A percentile compares a stretch with the other conserved stretches of the same genome.
Evolutionary conservation across 495 filamentous ascomycete species (phyloP).

Genomic region (Trichoderma virens): DNA sequence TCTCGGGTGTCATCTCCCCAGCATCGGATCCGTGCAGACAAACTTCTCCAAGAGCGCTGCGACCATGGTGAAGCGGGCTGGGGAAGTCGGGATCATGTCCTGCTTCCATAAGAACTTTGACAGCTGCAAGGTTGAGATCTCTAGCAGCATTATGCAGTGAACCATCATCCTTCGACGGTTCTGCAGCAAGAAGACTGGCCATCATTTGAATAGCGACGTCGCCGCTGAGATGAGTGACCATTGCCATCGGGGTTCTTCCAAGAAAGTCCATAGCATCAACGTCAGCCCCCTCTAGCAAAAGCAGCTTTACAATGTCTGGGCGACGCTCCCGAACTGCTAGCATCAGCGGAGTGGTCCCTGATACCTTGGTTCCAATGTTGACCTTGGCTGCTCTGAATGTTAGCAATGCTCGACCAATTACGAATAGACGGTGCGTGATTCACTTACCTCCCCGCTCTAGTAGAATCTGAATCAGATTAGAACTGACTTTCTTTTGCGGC

Average conservation of each 20-base stretch:
- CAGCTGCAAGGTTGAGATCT: constrained; percentile 35
- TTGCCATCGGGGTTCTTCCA: constrained; percentile 38
- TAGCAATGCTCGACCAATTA: constrained; percentile 4
- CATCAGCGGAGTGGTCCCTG: constrained; percentile 41
- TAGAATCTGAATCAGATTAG: constrained; percentile 32
- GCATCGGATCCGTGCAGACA: constrained; percentile 36
- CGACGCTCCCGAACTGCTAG: constrained; percentile 35
- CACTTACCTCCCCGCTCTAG: constrained; percentile 27
- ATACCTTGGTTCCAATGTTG: constrained; percentile 35
- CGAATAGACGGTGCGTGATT: neutral
- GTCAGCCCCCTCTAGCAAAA: constrained; percentile 38
- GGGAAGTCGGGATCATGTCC: constrained; percentile 43
- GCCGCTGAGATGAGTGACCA: constrained; percentile 40
- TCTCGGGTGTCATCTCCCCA: constrained; percentile 25
- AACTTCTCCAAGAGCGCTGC: constrained; percentile 41
- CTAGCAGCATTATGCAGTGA: constrained; percentile 42
- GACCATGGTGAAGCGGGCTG: constrained; percentile 37
- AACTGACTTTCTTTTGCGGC: constrained; percentile 43
- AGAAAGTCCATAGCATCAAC: constrained; percentile 35
- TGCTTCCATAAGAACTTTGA: constrained; percentile 35
- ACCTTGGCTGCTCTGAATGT: constrained; percentile 29
- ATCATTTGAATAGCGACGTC: constrained; percentile 37
- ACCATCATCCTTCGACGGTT: constrained; percentile 39
- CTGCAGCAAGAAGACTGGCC: constrained; percentile 35
- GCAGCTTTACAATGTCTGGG: constrained; percentile 32